Base-by-base conservation (phyloP, 306 rosid genomes). In the Glycine latifolia region DNA sequence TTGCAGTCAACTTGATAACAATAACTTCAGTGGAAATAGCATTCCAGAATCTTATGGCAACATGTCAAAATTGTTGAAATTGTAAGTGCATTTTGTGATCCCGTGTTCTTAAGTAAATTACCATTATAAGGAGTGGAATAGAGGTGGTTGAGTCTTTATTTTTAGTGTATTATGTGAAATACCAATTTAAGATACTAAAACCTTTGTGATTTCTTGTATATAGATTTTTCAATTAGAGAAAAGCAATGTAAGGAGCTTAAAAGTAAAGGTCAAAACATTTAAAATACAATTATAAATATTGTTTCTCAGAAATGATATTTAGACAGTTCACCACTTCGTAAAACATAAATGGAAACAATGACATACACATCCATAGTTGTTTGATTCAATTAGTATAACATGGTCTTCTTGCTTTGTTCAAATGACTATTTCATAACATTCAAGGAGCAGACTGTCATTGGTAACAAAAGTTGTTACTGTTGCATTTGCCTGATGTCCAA, bases 1-100 rank as follows among this genome's bases (percentile, higher is more conserved):
- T 79, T 87, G 88, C 92, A 95, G 99, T 72, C 97, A 95, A 85
- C 88, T 93, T 46, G 99, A 95, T 83, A 93, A 93, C 87, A 95
- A 95, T 82, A 86, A 95, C 89, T 93, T 95, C 35, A 59, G 54
- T 54, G 99, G 96, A 83, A 85, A 13, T 78, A 75, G 62, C 54
- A 95, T 95, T 86, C 99, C 99, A 69, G 84, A 77, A 26, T 73
- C 99, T 67, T 95, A 82, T 71, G 81, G 72, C 81, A 84, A 87
- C 76, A 84, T 95, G 88, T 75, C 94, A 59, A 47, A 17, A 14
- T 85, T 95, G 84, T 61, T 86, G 76, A 95, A 95, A 79, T 15
- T 95, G 99, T 95, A 93, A 89, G 98, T 90, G 60, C 67, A 80
- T 49, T 65, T 76, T 74, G 12, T 56, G 53, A 62, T 79, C 15